Conservation (phyloP, 1,284 basidiomycete genomes). For the Apiotrichum sp. region DNA sequence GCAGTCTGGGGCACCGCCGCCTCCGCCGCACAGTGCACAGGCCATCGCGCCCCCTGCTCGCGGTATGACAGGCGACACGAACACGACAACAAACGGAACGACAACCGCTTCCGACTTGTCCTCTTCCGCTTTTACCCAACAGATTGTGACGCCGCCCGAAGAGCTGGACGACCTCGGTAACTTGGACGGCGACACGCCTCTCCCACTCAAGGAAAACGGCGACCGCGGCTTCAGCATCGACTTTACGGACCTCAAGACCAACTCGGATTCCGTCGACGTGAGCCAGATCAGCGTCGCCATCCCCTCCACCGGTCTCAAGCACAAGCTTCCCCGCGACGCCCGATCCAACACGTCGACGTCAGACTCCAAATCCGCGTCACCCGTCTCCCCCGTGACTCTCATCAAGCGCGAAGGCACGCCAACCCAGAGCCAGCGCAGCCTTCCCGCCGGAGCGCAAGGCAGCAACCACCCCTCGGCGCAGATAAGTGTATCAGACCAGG, state of each 20-base stretch:
- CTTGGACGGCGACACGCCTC: neutral
- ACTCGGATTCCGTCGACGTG: conserved; percentile 1
- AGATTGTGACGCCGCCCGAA: too few relatives aligned
- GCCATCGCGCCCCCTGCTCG: too few relatives aligned
- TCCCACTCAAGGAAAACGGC: neutral
- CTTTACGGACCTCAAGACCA: neutral
- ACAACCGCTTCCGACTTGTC: too few relatives aligned
- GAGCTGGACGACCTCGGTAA: too few relatives aligned
- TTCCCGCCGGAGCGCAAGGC: conserved; percentile 16
- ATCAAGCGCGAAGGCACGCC: neutral
- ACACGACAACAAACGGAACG: too few relatives aligned
- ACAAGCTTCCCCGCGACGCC: neutral
- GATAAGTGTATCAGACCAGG: conserved; percentile 18
- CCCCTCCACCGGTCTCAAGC: conserved; percentile 8
- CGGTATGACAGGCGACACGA: too few relatives aligned
- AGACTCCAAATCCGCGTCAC: too few relatives aligned
- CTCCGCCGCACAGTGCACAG: too few relatives aligned
- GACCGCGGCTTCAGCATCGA: neutral
- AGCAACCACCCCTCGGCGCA: neutral
- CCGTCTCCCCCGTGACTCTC: too few relatives aligned
- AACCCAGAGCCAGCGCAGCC: neutral
- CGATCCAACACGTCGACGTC: neutral
- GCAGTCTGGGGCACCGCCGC: too few relatives aligned
- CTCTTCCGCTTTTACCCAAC: too few relatives aligned
- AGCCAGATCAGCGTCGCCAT: conserved; percentile 6